phyloP scores from a whole-genome alignment of 345 rosid species.

The Euphorbia tirucalli region DNA sequence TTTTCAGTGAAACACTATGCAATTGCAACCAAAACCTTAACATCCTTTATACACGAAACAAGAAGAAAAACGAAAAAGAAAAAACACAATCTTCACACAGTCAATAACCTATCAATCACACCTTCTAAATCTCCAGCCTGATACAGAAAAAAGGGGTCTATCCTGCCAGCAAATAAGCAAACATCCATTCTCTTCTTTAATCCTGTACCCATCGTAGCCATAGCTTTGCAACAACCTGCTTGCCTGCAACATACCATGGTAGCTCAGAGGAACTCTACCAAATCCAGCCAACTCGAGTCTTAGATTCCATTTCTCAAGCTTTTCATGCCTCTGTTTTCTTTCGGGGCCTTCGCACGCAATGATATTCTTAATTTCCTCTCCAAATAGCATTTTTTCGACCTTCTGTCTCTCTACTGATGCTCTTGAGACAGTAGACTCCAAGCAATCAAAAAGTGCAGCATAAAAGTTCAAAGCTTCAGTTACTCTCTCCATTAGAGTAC shows the following conservation, averaged over 20 bases:
- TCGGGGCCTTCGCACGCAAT: conserved; percentile 65
- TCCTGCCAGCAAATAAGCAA: conserved; percentile 60
- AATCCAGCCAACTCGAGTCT: conserved; percentile 65
- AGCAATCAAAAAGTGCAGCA: conserved; percentile 65
- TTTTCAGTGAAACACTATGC: conserved; percentile 18
- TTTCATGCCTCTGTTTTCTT: conserved; percentile 70
- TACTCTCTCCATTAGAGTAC: conserved; percentile 53
- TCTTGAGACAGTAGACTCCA: conserved; percentile 56
- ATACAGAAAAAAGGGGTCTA: conserved; percentile 55
- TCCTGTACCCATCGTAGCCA: conserved; percentile 57
- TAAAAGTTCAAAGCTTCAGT: conserved; percentile 60
- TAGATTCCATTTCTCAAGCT: conserved; percentile 63
- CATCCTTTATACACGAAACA: conserved; percentile 35
- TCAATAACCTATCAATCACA: conserved; percentile 26
- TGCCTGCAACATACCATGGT: conserved; percentile 60
- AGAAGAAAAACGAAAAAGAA: background rate
- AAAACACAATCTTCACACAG: conserved; percentile 9
- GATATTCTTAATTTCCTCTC: conserved; percentile 71
- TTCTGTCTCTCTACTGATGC: conserved; percentile 53
- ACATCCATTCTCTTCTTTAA: conserved; percentile 63
- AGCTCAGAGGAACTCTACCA: conserved; percentile 56
- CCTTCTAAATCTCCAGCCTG: conserved; percentile 63
- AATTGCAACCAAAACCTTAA: conserved; percentile 24
- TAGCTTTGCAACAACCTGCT: conserved; percentile 49
- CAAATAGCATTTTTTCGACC: conserved; percentile 67